These are phyloP conservation scores for Mycena polygramma DNA, from an alignment of 768 basidiomycete genomes.

Conservation along the genomic window DNA sequence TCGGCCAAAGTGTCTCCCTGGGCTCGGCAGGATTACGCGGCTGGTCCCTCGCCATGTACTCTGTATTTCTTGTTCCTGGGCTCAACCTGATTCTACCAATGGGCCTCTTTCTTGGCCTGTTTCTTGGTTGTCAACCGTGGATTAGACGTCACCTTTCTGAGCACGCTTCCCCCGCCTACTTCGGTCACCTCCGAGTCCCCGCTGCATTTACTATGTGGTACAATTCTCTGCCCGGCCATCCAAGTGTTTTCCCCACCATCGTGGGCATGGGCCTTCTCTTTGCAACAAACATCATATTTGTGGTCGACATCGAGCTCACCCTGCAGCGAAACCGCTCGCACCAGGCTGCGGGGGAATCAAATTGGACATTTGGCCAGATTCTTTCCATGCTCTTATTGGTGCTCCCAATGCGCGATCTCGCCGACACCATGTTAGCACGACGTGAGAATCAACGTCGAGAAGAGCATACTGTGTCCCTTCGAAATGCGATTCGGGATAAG, in stretches of 20 bases:
- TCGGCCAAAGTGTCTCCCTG: neutral
- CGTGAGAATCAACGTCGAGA: neutral
- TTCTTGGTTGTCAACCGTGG: constrained; percentile 2
- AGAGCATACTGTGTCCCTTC: neutral
- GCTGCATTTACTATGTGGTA: no score
- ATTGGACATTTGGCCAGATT: constrained; percentile 29
- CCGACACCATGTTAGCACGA: neutral
- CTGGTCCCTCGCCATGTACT: constrained; percentile 18
- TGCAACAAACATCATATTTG: constrained; percentile 17
- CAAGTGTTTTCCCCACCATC: constrained; percentile 2
- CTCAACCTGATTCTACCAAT: constrained; percentile 20
- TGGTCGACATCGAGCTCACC: constrained; percentile 23
- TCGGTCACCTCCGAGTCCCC: no score
- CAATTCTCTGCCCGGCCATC: no score
- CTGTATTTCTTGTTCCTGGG: constrained; percentile 13
- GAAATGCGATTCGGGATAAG: neutral
- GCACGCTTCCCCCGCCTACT: neutral
- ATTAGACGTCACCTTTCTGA: neutral
- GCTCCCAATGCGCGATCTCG: constrained; percentile 20
- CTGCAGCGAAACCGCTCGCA: neutral
- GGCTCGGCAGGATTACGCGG: constrained; percentile 7
- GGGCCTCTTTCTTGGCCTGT: neutral
- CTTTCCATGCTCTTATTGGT: constrained; percentile 22
- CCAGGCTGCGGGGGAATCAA: neutral
- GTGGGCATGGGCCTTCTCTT: constrained; percentile 15